These are phyloP conservation scores for Leishmania major DNA, from an alignment of 208 protist species.

Conservation along the genomic window DNA sequence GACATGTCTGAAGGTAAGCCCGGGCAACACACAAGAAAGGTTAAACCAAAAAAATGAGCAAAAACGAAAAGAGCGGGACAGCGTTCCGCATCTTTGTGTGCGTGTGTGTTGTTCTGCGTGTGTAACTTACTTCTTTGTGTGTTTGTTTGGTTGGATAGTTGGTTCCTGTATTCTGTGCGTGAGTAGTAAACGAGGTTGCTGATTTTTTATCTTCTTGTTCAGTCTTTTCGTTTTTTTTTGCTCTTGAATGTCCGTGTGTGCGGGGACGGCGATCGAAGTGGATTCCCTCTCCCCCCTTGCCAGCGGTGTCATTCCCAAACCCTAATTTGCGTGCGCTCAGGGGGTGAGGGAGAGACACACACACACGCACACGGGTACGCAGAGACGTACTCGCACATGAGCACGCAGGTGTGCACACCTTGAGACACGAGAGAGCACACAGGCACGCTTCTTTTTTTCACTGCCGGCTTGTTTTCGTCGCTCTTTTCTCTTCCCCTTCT, in stretches of 20 bases:
- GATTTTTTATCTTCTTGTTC: not conserved
- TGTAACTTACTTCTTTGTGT: not conserved
- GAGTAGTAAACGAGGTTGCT: not conserved
- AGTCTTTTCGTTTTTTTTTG: not conserved
- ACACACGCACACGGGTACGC: not conserved
- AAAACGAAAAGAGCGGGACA: not conserved
- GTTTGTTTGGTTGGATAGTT: not conserved
- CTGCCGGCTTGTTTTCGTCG: not conserved
- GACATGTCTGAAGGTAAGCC: not conserved
- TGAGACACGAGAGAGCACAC: not conserved
- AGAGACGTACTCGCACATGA: not conserved
- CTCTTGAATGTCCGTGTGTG: not conserved
- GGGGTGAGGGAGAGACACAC: no score
- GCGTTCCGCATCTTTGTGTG: not conserved
- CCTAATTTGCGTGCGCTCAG: not conserved
- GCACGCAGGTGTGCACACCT: not conserved
- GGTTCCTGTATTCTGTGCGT: not conserved
- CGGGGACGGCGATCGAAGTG: not conserved
- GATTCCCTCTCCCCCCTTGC: not conserved
- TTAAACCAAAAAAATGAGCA: not conserved
- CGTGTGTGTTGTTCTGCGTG: slow-evolving; percentile 3
- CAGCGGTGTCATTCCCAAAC: not conserved
- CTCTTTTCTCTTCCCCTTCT: not conserved
- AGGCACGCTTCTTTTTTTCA: not conserved
- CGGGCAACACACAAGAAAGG: not conserved